Conservation (phyloP, 805 yeast genomes). For the Scheffersomyces lignosus region DNA sequence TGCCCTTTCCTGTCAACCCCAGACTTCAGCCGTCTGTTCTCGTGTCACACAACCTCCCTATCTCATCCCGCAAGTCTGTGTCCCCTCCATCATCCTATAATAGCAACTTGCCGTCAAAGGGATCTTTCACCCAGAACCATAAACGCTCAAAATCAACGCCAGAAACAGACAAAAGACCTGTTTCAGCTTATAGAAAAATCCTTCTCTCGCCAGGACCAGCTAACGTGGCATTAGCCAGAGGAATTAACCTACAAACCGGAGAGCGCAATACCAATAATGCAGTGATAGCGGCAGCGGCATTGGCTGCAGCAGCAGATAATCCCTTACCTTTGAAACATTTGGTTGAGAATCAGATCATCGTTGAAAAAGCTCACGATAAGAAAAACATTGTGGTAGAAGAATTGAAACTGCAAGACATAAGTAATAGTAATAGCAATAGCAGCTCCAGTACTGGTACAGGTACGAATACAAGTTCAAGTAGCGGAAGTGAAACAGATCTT, state of each 20-base stretch:
- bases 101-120: constrained; percentile 14
- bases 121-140: constrained; percentile 19
- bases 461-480: background rate
- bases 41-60: no score
- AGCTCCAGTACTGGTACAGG: background rate
- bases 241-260: constrained; percentile 34
- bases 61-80: constrained; percentile 7
- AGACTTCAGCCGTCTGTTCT: background rate
- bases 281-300: constrained; percentile 77
- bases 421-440: no score
- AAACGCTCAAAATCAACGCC: constrained; percentile 25
- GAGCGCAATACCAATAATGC: constrained; percentile 48
- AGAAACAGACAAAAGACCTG: constrained; percentile 3
- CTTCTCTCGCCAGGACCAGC: constrained; percentile 47
- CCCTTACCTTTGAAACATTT: constrained; percentile 56
- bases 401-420: no score
- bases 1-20: constrained; percentile 1
- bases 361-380: no score
- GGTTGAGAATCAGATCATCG: background rate
- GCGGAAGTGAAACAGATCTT: constrained; percentile 1
- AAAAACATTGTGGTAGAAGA: background rate
- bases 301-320: constrained; percentile 78
- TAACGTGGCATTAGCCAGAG: constrained; percentile 39
- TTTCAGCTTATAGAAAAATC: background rate
- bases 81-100: constrained; percentile 10